Base-by-base conservation (phyloP, 192 early-diverging fungal genomes). In the Coemansia sp. region DNA sequence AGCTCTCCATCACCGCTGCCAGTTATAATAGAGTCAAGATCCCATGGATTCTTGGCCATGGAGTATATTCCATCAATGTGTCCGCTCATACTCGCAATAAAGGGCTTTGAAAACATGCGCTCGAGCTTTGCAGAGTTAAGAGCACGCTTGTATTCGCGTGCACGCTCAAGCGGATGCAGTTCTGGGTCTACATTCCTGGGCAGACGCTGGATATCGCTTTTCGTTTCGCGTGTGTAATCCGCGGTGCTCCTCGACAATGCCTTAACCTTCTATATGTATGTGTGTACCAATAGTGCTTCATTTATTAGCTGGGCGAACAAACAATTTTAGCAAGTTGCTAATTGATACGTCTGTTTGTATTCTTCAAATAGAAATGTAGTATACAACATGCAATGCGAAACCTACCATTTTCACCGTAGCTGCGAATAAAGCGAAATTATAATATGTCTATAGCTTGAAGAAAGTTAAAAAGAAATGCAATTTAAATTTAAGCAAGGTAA, bases 1-100 rank as follows among this genome's bases (percentile, higher is more conserved):
- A 98, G 76, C 81, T 99, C 94, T 62, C 97, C 97, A 74, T 99
- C 96, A 55, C 92, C 97, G 61, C 91, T 92, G 16, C 95, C 97
- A 1, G 94, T 94, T 39, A 93, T 85, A 25, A 97, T 71, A 37
- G 85, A 87, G 20, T 91, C 91, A 26, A 99, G 79, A 23, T 89
- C 85, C 55, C 88, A 89, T 4, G 97, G 95, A 64, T 99, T 94
- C 77, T 98, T 98, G 1, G 91, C 89, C 87, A 99, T 87, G 60
- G 88, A 81, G 68, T 99, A 98, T 18, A 99, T 92, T 43, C 97
- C 97, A 60, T 98, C 97, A 40, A 93, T 83, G 63, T 99, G 97
- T 0, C 97, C 97, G 45, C 80, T 82, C 26, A 99, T 77, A 18
- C 93, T 87, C 7, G 88, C 94, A 25, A 99, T 74, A 68, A 99